Percentiles rank a stretch among this genome's conserved stretches.
phyloP scores from a whole-genome alignment of 1,139 yeast species.

The Arxiozyma heterogenica region DNA sequence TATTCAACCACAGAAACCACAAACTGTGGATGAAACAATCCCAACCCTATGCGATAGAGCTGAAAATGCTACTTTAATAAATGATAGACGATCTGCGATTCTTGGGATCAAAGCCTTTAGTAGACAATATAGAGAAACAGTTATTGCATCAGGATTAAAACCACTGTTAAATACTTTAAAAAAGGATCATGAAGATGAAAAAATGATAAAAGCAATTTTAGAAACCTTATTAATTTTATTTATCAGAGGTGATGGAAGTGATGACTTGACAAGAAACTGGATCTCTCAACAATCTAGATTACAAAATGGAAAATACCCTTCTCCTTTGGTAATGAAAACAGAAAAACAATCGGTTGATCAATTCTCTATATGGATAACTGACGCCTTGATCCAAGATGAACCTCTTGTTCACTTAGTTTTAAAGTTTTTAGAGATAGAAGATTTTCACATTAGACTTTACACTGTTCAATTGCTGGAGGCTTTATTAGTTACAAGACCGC shows the following conservation, averaged over 20 bases:
- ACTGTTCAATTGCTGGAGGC: conserved; percentile 81
- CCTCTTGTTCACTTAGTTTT: conserved; percentile 52
- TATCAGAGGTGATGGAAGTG: conserved; percentile 53
- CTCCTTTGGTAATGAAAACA: conserved; percentile 59
- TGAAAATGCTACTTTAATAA: conserved; percentile 69
- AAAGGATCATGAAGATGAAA: conserved; percentile 59
- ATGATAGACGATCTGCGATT: conserved; percentile 88
- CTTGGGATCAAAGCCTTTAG: conserved; percentile 84
- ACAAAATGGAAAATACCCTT: conserved; percentile 76
- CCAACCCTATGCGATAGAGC: conserved; percentile 82
- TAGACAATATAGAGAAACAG: conserved; percentile 80
- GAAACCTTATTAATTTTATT: conserved; percentile 81
- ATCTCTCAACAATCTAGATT: conserved; percentile 65
- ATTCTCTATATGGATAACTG: conserved; percentile 90
- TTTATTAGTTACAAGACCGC: conserved; percentile 66
- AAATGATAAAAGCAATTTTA: conserved; percentile 69
- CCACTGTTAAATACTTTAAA: conserved; percentile 62
- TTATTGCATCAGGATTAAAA: conserved; percentile 79
- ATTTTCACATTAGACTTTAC: conserved; percentile 72
- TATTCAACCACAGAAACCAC: conserved; percentile 41
- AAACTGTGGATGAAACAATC: conserved; percentile 75
- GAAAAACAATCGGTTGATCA: conserved; percentile 55
- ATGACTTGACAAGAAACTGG: conserved; percentile 49
- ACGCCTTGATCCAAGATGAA: conserved; percentile 70
- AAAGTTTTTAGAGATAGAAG: conserved; percentile 47